phyloP scores from a whole-genome alignment of 805 yeast genomes.

The Lachancea mirantina region DNA sequence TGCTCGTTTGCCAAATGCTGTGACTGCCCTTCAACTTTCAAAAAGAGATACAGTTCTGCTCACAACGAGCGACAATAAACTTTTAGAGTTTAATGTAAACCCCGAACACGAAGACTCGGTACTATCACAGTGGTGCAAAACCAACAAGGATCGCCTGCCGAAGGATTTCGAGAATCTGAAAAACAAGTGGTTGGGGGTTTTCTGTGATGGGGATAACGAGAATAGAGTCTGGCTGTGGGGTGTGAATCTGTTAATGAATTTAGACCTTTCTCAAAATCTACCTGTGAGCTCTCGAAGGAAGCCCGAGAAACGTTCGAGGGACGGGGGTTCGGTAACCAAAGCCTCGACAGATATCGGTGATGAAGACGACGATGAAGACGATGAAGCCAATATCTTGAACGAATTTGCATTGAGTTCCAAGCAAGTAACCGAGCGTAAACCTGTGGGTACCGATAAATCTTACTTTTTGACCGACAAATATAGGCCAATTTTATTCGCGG shows the following conservation, averaged over 20 bases:
- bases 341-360: constrained; percentile 33
- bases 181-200: constrained; percentile 71
- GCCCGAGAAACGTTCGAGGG: constrained; percentile 35
- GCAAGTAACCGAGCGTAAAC: constrained; percentile 19
- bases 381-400: constrained; percentile 17
- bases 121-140: constrained; percentile 71
- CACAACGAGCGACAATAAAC: constrained; percentile 64
- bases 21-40: constrained; percentile 58
- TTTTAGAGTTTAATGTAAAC: constrained; percentile 54
- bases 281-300: constrained; percentile 36
- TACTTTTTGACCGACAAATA: constrained; percentile 76
- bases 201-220: constrained; percentile 37
- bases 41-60: constrained; percentile 46
- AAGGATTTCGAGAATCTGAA: constrained; percentile 46
- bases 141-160: constrained; percentile 71
- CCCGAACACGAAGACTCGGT: constrained; percentile 13
- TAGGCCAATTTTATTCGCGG: constrained; percentile 61
- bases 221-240: constrained; percentile 81
- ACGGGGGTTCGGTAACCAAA: constrained; percentile 37
- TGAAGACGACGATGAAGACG: constrained; percentile 27
- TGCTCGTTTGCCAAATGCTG: constrained; percentile 51
- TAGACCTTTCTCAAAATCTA: constrained; percentile 55
- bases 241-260: constrained; percentile 67
- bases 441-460: constrained; percentile 34
- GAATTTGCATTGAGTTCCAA: constrained; percentile 9